phyloP scores from a whole-genome alignment of 2,329 filamentous ascomycete species.

The Pyrenophora seminiperda region DNA sequence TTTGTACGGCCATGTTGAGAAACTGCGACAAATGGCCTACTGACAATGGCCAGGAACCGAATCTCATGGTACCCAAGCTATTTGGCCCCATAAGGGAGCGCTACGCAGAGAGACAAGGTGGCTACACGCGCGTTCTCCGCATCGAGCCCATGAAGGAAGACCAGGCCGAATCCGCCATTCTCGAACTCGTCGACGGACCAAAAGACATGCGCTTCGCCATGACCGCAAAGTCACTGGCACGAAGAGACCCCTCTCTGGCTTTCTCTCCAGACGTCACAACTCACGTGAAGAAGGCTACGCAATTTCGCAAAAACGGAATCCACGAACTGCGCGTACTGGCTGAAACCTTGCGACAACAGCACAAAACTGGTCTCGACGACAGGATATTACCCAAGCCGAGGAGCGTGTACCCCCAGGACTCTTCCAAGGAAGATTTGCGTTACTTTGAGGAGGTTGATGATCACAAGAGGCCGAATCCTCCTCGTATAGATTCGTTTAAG shows the following conservation, averaged over 20 bases:
- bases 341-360: constrained; percentile 42
- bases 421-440: constrained; percentile 35
- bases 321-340: constrained; percentile 68
- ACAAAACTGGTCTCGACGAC: constrained; percentile 32
- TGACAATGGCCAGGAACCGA: constrained; percentile 62
- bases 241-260: constrained; percentile 58
- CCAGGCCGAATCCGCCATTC: constrained; percentile 85
- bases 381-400: constrained; percentile 34
- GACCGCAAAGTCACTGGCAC: constrained; percentile 82
- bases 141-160: constrained; percentile 88
- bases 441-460: constrained; percentile 33
- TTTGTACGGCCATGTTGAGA: constrained; percentile 69
- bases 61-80: constrained; percentile 78
- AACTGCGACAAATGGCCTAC: constrained; percentile 16
- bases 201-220: constrained; percentile 93
- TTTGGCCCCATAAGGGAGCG: constrained; percentile 81
- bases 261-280: constrained; percentile 73
- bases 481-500: constrained; percentile 2
- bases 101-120: constrained; percentile 79
- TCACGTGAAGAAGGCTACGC: constrained; percentile 84
- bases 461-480: constrained; percentile 30
- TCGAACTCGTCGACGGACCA: constrained; percentile 93
- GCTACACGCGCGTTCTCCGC: constrained; percentile 92
- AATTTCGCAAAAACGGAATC: constrained; percentile 70
- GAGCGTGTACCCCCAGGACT: constrained; percentile 41